A percentile compares a stretch with the other conserved stretches of the same genome.
Evolutionary conservation across 129 eudicot species (phyloP).

Genomic region (Helianthus tuberosus): DNA sequence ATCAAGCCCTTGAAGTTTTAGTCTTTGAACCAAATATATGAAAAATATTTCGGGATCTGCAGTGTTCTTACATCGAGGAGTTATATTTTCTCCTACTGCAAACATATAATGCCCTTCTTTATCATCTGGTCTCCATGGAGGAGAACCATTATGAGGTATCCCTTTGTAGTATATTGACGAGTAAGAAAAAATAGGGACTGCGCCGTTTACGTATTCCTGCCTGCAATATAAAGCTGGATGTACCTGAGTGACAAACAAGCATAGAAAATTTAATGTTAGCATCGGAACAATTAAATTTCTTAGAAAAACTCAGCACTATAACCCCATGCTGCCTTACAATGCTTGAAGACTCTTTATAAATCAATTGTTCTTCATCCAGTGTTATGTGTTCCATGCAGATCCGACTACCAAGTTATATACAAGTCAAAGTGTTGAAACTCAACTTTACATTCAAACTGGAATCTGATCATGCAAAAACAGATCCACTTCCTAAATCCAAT

Average conservation of each 20-base stretch:
- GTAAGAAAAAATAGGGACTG: slow-evolving; percentile 67
- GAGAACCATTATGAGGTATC: slow-evolving; percentile 72
- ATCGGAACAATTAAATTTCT: not conserved
- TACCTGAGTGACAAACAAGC: slow-evolving; percentile 50
- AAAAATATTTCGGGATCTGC: not conserved
- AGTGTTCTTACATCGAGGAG: slow-evolving; percentile 77
- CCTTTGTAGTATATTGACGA: slow-evolving; percentile 88
- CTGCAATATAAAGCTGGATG: slow-evolving; percentile 68
- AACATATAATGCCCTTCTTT: slow-evolving; percentile 88
- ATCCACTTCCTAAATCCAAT: slow-evolving; percentile 1
- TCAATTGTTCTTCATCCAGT: slow-evolving; percentile 11
- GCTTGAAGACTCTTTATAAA: not conserved
- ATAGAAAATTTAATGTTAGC: not conserved
- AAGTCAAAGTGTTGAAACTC: not conserved
- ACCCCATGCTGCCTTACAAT: not conserved
- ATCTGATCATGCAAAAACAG: slow-evolving; percentile 16
- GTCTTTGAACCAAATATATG: not conserved
- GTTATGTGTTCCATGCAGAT: slow-evolving; percentile 9
- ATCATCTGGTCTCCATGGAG: slow-evolving; percentile 93
- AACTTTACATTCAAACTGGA: not conserved
- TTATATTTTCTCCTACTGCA: slow-evolving; percentile 76
- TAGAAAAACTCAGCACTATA: not conserved
- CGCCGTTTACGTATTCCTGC: slow-evolving; percentile 59
- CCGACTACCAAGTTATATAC: not conserved
- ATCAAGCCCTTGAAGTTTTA: not conserved